Evolutionary conservation across 2,329 filamentous ascomycete species (phyloP).

Genomic region (Fusarium sp.): DNA sequence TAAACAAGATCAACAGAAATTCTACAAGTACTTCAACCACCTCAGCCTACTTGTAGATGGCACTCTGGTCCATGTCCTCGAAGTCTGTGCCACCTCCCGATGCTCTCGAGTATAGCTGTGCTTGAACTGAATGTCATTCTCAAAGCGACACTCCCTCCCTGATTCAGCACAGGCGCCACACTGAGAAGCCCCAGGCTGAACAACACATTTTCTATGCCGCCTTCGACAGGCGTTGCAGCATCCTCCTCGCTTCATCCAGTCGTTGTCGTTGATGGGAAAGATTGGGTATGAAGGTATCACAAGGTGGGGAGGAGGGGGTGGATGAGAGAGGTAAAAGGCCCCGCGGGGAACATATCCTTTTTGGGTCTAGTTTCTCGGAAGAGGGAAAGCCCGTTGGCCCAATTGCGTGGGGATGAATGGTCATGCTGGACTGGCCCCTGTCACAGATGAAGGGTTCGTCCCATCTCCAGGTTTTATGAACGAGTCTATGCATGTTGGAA

Average conservation of each 20-base stretch:
- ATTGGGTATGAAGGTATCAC: not conserved
- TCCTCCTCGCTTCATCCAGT: slow-evolving; percentile 22
- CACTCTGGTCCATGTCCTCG: not conserved
- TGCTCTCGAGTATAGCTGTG: slow-evolving; percentile 8
- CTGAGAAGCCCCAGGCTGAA: slow-evolving; percentile 7
- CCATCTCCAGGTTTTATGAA: not conserved
- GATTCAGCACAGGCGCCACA: slow-evolving; percentile 21
- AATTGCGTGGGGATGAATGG: not conserved
- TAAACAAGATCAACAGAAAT: not conserved
- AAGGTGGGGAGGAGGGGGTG: not conserved
- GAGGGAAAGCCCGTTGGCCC: not conserved
- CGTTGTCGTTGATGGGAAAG: not conserved
- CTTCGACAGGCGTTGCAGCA: slow-evolving; percentile 21
- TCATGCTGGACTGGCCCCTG: not conserved
- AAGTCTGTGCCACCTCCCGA: not conserved
- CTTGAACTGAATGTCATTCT: slow-evolving; percentile 23
- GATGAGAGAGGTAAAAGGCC: slow-evolving; percentile 1
- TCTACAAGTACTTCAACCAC: not conserved
- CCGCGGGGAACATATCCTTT: slow-evolving; percentile 1
- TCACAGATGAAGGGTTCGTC: not conserved
- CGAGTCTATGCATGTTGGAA: not conserved
- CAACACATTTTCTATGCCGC: slow-evolving; percentile 25
- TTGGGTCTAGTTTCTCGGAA: not conserved
- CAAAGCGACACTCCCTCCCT: slow-evolving; percentile 20
- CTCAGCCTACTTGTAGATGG: not conserved